phyloP scores from a whole-genome alignment of 2,329 filamentous ascomycete genomes.

The Colletotrichum spaethianum region DNA sequence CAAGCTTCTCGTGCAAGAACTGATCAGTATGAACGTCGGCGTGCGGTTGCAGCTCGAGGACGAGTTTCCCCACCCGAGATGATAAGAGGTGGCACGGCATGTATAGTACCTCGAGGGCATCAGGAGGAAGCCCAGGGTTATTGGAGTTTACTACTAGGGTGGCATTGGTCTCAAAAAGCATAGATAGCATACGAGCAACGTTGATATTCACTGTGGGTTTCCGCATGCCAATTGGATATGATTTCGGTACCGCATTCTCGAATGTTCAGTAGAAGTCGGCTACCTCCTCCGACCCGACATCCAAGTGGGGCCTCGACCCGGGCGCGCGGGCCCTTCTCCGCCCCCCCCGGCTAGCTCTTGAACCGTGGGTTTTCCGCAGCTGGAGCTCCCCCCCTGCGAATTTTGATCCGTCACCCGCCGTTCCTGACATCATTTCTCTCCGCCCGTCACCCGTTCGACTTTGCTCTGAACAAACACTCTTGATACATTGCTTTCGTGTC shows the following conservation, averaged over 20 bases:
- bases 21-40: slow-evolving; percentile 99
- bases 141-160: slow-evolving; percentile 33
- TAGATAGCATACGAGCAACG: slow-evolving; percentile 29
- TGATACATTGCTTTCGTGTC: neutral
- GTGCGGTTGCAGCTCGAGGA: slow-evolving; percentile 92
- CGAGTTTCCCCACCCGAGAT: slow-evolving; percentile 82
- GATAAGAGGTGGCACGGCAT: slow-evolving; percentile 20
- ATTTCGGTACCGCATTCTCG: neutral
- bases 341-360: slow-evolving; percentile 20
- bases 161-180: slow-evolving; percentile 23
- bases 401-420: neutral
- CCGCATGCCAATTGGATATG: neutral
- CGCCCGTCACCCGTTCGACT: neutral
- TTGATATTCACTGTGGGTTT: neutral
- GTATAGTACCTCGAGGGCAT: slow-evolving; percentile 34
- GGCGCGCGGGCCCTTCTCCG: slow-evolving; percentile 29
- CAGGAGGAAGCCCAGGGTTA: slow-evolving; percentile 10
- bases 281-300: slow-evolving; percentile 11
- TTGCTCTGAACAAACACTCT: neutral
- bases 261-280: neutral
- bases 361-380: slow-evolving; percentile 15
- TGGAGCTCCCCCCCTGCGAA: slow-evolving; percentile 28
- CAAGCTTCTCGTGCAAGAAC: slow-evolving; percentile 94
- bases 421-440: slow-evolving; percentile 29
- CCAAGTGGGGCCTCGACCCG: slow-evolving; percentile 19